Evolutionary conservation across 2,329 filamentous ascomycete genomes (phyloP), one percentile per base, ranked within the genome.

Genomic region (Dryadomyces sulphureus): DNA sequence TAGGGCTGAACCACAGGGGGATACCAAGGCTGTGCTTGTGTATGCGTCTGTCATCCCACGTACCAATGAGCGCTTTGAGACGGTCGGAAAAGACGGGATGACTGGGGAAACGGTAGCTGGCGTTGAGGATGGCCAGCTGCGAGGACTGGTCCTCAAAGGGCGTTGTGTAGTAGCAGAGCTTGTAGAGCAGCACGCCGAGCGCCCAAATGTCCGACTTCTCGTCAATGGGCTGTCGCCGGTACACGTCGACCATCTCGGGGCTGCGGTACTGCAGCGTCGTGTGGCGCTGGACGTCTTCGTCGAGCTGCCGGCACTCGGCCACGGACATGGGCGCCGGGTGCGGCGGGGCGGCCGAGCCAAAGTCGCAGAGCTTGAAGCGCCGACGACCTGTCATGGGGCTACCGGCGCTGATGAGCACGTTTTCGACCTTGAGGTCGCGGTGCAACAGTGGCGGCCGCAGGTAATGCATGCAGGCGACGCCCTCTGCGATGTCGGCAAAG

Each of bases 171-270:
- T 96, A 98, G 68, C 92, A 98, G 50, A 98, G 72, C 69, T 98
- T 98, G 70, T 98, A 98, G 46, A 98, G 66, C 48, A 98, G 68
- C 38, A 98, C 92, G 5, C 92, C 92, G 50, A 98, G 66, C 1
- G 92, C 92, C 92, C 89, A 98, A 25, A 98, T 95, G 62, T 98
- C 92, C 42, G 89, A 93, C 68, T 98, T 98, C 66, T 98, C 92
- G 59, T 98, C 87, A 59, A 98, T 94, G 1, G 92, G 88, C 56
- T 89, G 86, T 63, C 93, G 94, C 52, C 89, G 75, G 65, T 95
- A 98, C 21, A 98, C 92, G 58, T 98, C 92, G 50, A 98, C 81
- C 92, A 98, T 98, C 65, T 98, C 92, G 6, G 92, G 92, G 60
- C 90, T 96, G 54, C 92, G 77, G 62, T 98, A 98, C 62, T 98